Evolutionary conservation across 2,329 filamentous ascomycete genomes (phyloP).

Genomic region (Colletotrichum eremochloae): DNA sequence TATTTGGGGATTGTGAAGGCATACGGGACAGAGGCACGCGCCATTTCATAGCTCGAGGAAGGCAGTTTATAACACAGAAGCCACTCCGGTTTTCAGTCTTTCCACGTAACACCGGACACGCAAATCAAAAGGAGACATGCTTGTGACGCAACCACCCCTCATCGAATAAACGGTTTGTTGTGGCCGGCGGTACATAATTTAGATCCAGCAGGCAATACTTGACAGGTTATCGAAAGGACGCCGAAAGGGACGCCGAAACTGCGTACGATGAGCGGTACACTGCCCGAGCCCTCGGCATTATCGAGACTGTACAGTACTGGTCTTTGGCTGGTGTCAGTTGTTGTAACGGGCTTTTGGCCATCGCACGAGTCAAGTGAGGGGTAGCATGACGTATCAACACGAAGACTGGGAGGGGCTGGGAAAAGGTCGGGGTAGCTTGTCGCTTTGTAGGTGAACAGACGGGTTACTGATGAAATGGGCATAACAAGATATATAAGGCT

Average conservation of each 20-base stretch:
- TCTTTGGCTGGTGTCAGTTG: background rate
- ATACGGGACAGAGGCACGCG: background rate
- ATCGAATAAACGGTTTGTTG: background rate
- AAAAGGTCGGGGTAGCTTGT: background rate
- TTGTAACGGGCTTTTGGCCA: background rate
- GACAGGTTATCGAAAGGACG: background rate
- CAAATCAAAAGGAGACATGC: background rate
- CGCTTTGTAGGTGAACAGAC: background rate
- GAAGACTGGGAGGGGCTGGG: background rate
- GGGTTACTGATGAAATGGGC: background rate
- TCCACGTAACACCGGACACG: background rate
- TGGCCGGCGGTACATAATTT: background rate
- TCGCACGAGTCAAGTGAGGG: constrained; percentile 17
- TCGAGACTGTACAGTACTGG: background rate
- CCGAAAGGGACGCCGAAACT: background rate
- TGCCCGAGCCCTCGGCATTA: background rate
- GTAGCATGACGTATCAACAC: background rate
- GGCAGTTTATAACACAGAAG: too few species aligned
- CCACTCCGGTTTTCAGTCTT: background rate
- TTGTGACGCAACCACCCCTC: background rate
- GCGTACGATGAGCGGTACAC: background rate
- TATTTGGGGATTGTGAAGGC: background rate
- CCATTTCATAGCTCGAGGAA: background rate
- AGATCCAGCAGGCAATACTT: background rate
- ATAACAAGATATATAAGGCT: background rate